phyloP scores from a whole-genome alignment of 1,139 yeast genomes.

The Zygotorulaspora mrakii region DNA sequence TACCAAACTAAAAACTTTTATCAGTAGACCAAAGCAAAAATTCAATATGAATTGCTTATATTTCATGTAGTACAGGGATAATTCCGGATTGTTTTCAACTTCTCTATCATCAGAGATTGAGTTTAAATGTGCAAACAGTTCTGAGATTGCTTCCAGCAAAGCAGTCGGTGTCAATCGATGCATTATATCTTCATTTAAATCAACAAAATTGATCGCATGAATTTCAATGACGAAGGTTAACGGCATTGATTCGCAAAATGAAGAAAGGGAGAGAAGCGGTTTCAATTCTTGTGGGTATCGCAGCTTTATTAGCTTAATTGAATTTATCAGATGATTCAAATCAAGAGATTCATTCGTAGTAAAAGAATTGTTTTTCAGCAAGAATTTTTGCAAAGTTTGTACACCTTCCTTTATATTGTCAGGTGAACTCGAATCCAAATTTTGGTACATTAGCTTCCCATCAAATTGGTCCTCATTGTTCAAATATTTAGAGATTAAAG shows the following conservation, averaged over 20 bases:
- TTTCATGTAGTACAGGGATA: constrained; percentile 32
- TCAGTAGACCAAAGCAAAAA: constrained; percentile 23
- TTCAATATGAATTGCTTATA: constrained; percentile 29
- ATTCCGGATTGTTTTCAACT: constrained; percentile 13
- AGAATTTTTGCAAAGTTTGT: constrained; percentile 14
- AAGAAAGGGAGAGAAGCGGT: constrained; percentile 26
- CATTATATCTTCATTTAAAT: constrained; percentile 12
- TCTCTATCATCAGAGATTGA: constrained; percentile 16
- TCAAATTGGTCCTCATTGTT: constrained; percentile 13
- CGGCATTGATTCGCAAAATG: constrained; percentile 32
- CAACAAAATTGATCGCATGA: constrained; percentile 33
- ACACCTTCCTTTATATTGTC: constrained; percentile 18
- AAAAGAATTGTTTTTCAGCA: constrained; percentile 4
- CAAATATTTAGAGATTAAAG: constrained; percentile 30
- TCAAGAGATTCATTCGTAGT: constrained; percentile 9
- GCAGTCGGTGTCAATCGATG: constrained; percentile 1
- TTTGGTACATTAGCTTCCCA: constrained; percentile 16
- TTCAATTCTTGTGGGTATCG: constrained; percentile 33
- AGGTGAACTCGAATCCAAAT: constrained; percentile 12
- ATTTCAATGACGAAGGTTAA: constrained; percentile 31
- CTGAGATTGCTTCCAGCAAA: constrained; percentile 6
- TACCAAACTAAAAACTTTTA: neutral
- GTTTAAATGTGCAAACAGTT: constrained; percentile 6
- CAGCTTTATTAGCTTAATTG: constrained; percentile 26
- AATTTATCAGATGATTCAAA: constrained; percentile 11